Evolutionary conservation across 2,329 filamentous ascomycete species (phyloP).

Genomic region (Ophiosphaerella narmari): DNA sequence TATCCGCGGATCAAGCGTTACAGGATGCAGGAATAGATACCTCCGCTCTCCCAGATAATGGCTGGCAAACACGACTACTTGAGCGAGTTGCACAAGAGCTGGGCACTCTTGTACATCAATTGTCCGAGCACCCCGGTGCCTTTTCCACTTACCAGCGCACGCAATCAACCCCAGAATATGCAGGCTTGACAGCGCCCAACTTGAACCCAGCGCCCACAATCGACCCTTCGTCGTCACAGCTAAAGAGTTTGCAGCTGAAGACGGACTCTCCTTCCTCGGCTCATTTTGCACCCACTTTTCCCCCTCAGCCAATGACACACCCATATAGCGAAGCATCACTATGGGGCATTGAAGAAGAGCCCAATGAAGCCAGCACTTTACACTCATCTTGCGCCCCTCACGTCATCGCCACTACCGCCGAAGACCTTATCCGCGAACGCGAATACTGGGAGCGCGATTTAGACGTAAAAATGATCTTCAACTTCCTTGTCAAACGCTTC

Average conservation of each 20-base stretch:
- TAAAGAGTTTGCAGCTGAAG: constrained; percentile 36
- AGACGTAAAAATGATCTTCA: constrained; percentile 89
- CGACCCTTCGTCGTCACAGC: constrained; percentile 28
- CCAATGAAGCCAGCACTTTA: constrained; percentile 49
- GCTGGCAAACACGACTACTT: constrained; percentile 78
- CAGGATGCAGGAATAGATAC: constrained; percentile 30
- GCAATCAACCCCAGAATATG: constrained; percentile 68
- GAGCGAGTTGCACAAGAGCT: constrained; percentile 87
- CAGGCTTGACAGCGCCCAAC: constrained; percentile 68
- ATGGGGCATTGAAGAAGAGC: constrained; percentile 69
- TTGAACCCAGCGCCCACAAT: constrained; percentile 24
- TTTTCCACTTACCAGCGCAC: constrained; percentile 79
- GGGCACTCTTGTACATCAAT: constrained; percentile 78
- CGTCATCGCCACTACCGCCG: constrained; percentile 24
- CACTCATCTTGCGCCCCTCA: constrained; percentile 49
- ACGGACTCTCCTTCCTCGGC: constrained; percentile 39
- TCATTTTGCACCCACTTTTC: constrained; percentile 57
- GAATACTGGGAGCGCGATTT: constrained; percentile 95
- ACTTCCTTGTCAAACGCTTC: constrained; percentile 56
- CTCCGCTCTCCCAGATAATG: constrained; percentile 42
- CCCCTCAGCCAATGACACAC: constrained; percentile 37
- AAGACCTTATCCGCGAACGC: constrained; percentile 53
- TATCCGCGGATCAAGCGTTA: constrained; percentile 23
- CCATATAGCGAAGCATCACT: constrained; percentile 59
- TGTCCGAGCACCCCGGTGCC: constrained; percentile 85